Evolutionary conservation across 2,329 filamentous ascomycete species (phyloP), one percentile per base, ranked within the genome.

Genomic region (Fusarium paranaense): DNA sequence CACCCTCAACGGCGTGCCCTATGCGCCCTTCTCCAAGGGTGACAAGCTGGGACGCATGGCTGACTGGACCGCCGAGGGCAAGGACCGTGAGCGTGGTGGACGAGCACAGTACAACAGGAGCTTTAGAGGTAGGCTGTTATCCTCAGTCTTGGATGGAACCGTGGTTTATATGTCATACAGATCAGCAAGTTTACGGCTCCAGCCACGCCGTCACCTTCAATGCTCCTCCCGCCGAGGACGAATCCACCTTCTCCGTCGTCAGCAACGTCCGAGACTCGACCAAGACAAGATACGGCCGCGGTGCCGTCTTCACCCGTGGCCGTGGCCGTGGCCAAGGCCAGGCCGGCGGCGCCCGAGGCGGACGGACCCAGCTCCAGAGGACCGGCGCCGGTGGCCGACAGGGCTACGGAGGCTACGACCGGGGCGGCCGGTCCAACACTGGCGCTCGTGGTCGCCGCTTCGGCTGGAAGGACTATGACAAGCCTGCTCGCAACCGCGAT

Each of bases 41-140:
- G 97, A 99, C 88, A 98, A 98, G 90, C 89, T 99, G 70, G 97
- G 97, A 81, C 95, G 97, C 83, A 98, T 99, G 95, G 97, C 97
- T 71, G 97, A 99, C 88, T 99, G 97, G 97, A 97, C 95, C 20
- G 82, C 91, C 57, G 97, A 98, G 82, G 92, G 94, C 83, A 98
- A 98, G 86, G 94, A 97, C 70, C 88, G 95, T 80, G 90, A 92
- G 78, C 88, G 91, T 70, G 93, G 93, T 77, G 94, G 95, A 72
- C 89, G 96, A 82, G 92, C 94, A 84, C 94, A 97, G 82, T 98
- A 97, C 85, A 95, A 96, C 85, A 90, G 96, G 78, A 97, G 95
- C 85, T 98, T 93, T 86, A 92, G 97, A 91, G 95, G 95, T 97
- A 84, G 59, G 86, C 76, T 54, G 4, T 22, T 22, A 27, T 45